phyloP scores from a whole-genome alignment of 2,329 filamentous ascomycete species.

The Xylariaceae sp. region DNA sequence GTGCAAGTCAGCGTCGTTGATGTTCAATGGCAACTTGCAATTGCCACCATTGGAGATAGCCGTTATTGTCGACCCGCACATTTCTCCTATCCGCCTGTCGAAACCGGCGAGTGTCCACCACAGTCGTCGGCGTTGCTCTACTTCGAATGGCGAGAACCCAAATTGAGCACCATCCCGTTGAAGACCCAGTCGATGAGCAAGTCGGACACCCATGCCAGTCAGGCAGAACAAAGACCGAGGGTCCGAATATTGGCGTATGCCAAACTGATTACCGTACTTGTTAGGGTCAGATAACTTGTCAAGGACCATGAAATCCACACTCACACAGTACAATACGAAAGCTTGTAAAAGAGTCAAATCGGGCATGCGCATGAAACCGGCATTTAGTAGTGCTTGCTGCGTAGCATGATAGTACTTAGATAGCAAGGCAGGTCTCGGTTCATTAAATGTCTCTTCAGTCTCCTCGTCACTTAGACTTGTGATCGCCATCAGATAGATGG shows the following conservation, averaged over 20 bases:
- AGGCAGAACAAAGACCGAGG: conserved; percentile 58
- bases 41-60: conserved; percentile 50
- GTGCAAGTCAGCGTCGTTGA: conserved; percentile 58
- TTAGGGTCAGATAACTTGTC: conserved; percentile 20
- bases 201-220: conserved; percentile 61
- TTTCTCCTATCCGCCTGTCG: conserved; percentile 64
- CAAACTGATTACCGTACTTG: conserved; percentile 37
- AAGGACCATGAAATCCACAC: not conserved
- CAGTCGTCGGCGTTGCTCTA: conserved; percentile 65
- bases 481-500: conserved; percentile 56
- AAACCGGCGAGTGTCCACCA: conserved; percentile 71
- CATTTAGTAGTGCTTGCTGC: conserved; percentile 63
- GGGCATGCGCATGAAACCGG: conserved; percentile 61
- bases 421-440: conserved; percentile 47
- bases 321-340: conserved; percentile 62
- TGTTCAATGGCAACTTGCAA: conserved; percentile 54
- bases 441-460: conserved; percentile 46
- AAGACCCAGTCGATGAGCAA: conserved; percentile 65
- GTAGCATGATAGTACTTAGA: conserved; percentile 52
- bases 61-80: conserved; percentile 56
- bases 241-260: conserved; percentile 54
- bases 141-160: conserved; percentile 52
- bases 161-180: conserved; percentile 57
- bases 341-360: conserved; percentile 65
- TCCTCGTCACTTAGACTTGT: conserved; percentile 54